Evolutionary conservation across 2,329 filamentous ascomycete species (phyloP).

Genomic region (Ophiognomonia clavigignenti-juglandacearum): DNA sequence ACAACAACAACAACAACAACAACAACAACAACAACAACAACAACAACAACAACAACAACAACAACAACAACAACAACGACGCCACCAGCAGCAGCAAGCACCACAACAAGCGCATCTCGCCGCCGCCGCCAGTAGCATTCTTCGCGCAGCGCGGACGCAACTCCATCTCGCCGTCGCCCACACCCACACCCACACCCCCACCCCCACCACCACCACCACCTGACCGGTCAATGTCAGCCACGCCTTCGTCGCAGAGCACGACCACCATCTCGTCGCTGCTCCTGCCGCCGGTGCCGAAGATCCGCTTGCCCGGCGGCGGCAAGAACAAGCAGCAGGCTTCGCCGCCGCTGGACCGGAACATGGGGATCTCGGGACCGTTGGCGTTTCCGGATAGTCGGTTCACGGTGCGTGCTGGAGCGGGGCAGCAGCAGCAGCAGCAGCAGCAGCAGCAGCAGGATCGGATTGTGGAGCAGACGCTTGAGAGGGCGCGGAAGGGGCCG

Average conservation of each 20-base stretch:
- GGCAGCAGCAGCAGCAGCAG: slow-evolving; percentile 5
- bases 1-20: no score
- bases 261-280: slow-evolving; percentile 27
- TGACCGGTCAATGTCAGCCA: slow-evolving; percentile 11
- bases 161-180: slow-evolving; percentile 17
- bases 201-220: slow-evolving; percentile 22
- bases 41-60: background rate
- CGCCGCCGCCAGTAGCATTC: background rate
- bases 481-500: background rate
- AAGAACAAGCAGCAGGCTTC: slow-evolving; percentile 34
- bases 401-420: slow-evolving; percentile 1
- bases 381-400: slow-evolving; percentile 12
- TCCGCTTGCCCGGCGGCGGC: slow-evolving; percentile 31
- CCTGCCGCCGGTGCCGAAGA: slow-evolving; percentile 33
- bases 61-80: background rate
- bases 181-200: no score
- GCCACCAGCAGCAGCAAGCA: background rate
- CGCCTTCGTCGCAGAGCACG: no score
- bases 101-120: background rate
- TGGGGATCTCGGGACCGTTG: slow-evolving; percentile 28
- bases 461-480: slow-evolving; percentile 15
- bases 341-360: slow-evolving; percentile 20
- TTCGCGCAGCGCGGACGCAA: slow-evolving; percentile 3
- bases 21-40: no score
- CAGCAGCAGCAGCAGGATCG: slow-evolving; percentile 9